phyloP scores from a whole-genome alignment of 1,284 basidiomycete genomes.

The Lignosus rhinocerotis region DNA sequence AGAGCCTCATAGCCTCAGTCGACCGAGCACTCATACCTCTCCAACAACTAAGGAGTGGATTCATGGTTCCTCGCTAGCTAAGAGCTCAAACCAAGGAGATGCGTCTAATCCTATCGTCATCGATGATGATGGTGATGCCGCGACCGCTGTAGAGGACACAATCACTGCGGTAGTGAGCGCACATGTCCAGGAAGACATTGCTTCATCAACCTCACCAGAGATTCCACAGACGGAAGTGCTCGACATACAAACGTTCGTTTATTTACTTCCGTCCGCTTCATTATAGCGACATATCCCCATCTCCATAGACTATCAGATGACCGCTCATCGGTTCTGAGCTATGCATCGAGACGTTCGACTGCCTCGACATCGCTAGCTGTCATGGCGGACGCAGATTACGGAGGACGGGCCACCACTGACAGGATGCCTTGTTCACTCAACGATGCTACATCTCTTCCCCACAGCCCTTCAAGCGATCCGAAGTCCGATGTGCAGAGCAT shows the following conservation, averaged over 20 bases:
- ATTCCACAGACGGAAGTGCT: too few species aligned
- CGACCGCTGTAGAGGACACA: too few species aligned
- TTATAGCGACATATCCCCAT: too few species aligned
- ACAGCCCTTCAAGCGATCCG: neutral
- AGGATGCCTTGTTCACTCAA: neutral
- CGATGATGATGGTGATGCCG: conserved; percentile 12
- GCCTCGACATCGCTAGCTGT: too few species aligned
- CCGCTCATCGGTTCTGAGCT: too few species aligned
- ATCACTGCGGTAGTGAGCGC: neutral
- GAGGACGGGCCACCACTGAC: neutral
- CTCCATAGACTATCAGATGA: too few species aligned
- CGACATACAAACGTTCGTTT: too few species aligned
- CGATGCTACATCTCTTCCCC: neutral
- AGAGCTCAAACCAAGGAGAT: neutral
- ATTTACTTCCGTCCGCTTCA: too few species aligned
- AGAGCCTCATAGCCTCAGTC: neutral
- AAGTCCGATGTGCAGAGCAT: neutral
- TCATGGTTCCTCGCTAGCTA: neutral
- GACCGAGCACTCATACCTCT: neutral
- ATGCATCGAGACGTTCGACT: too few species aligned
- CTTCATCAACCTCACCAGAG: neutral
- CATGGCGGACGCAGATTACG: too few species aligned
- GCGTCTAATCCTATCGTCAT: conserved; percentile 22
- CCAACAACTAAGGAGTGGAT: neutral
- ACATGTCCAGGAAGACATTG: neutral